Evolutionary conservation across 2,329 filamentous ascomycete genomes (phyloP), one percentile per base, ranked within the genome.

Genomic region (Microdochium bolleyi): DNA sequence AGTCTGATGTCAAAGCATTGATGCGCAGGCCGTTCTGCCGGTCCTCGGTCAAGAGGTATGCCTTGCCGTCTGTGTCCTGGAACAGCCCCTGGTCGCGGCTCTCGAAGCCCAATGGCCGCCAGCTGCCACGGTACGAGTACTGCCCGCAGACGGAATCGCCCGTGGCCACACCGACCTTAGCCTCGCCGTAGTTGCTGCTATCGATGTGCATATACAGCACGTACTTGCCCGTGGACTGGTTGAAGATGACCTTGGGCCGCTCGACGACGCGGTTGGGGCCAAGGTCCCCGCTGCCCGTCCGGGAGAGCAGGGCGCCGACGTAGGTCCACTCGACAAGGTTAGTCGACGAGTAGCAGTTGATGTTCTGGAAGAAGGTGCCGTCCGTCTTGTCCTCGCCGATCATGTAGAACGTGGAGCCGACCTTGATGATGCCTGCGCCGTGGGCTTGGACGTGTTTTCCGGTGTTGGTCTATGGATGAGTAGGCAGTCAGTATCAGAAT

Each of bases 161-260:
- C 0, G 77, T 83, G 0, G 84, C 85, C 5, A 88, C 80, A 0
- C 83, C 85, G 1, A 83, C 80, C 52, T 78, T 80, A 0, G 84
- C 85, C 34, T 86, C 83, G 1, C 72, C 74, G 58, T 88, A 88
- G 61, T 74, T 74, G 27, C 70, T 71, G 52, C 70, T 75, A 61
- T 88, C 84, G 49, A 87, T 85, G 61, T 88, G 84, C 72, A 87
- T 74, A 72, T 81, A 87, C 64, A 88, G 68, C n/a, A 88, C 83
- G 64, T 84, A 88, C 57, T 83, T 80, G 5, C 65, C 60, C 0
- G 83, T 87, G n/a, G 70, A 68, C 14, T 82, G 78, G 57, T 88
- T 88, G 69, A 80, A 86, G 4, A 88, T 76, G 3, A 88, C 77
- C 66, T 88, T 87, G 2, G 85, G 85, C 21, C 85, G 70, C 65